These are phyloP conservation scores for Paspalum notatum DNA, from an alignment of 176 grass and related monocot species.

Conservation along the genomic window DNA sequence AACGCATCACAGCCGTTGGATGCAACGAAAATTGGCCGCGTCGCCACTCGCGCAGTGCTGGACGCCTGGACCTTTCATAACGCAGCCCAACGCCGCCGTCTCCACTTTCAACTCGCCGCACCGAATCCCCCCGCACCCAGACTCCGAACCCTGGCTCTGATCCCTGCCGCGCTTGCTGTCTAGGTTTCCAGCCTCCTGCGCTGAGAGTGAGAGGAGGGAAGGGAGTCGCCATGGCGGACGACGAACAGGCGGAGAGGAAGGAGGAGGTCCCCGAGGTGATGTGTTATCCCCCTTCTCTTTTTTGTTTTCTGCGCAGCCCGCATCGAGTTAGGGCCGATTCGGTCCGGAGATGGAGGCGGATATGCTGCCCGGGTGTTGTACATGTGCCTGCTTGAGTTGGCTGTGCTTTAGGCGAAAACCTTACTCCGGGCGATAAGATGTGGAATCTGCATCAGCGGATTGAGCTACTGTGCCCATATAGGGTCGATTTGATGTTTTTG, in stretches of 20 bases:
- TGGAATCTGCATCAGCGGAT: background rate
- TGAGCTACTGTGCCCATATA: background rate
- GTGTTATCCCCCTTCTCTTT: background rate
- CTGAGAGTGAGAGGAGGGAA: conserved; percentile 17
- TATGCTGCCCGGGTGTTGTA: background rate
- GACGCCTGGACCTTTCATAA: background rate
- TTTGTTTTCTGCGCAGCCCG: no score
- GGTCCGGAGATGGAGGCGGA: conserved; percentile 3
- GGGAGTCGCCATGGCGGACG: conserved; percentile 53
- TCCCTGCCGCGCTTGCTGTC: conserved; percentile 11
- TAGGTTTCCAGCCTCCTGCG: conserved; percentile 36
- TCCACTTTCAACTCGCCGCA: background rate
- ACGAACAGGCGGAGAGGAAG: conserved; percentile 53
- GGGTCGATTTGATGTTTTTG: background rate
- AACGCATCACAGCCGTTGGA: background rate
- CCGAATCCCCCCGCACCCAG: background rate
- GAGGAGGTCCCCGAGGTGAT: conserved; percentile 63
- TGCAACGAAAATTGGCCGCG: background rate
- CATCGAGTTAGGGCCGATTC: background rate
- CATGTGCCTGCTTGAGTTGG: background rate
- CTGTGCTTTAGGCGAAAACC: background rate
- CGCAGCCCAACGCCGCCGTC: background rate
- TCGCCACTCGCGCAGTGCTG: background rate
- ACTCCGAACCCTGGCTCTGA: background rate
- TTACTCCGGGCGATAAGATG: background rate